phyloP scores from a whole-genome alignment of 2,329 filamentous ascomycete species.

The Alternaria rosae region DNA sequence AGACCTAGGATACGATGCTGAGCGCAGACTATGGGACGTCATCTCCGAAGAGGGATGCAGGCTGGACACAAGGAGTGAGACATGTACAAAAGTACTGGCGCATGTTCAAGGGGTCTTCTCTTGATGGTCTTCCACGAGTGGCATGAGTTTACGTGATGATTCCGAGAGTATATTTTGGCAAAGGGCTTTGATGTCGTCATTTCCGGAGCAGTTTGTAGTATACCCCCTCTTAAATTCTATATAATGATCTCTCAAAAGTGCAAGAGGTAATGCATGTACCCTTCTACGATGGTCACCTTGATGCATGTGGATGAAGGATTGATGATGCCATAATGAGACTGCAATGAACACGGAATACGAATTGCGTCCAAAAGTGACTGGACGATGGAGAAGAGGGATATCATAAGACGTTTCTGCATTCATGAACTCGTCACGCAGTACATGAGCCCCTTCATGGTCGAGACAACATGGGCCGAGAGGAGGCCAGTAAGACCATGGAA shows the following conservation, averaged over 20 bases:
- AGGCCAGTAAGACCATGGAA: not conserved
- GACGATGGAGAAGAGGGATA: not conserved
- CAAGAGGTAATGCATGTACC: not conserved
- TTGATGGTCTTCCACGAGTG: not conserved
- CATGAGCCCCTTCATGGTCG: not conserved
- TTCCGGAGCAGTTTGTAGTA: not conserved
- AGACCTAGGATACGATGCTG: slow-evolving; percentile 35
- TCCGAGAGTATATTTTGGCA: not conserved
- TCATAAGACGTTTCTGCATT: not conserved
- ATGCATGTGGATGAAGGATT: not conserved
- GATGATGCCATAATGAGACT: not conserved
- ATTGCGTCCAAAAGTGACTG: not conserved
- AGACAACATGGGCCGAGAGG: not conserved
- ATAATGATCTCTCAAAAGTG: not conserved
- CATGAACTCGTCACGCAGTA: not conserved
- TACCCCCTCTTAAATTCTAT: not conserved
- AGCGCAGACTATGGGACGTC: slow-evolving; percentile 33
- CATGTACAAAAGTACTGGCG: slow-evolving; percentile 18
- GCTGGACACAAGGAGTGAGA: slow-evolving; percentile 7
- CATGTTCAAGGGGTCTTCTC: slow-evolving; percentile 31
- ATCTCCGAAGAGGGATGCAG: slow-evolving; percentile 33
- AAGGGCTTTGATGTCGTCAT: not conserved
- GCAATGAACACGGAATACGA: not conserved
- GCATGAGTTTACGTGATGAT: not conserved
- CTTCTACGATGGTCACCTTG: not conserved